A percentile compares a stretch with the other conserved stretches of the same genome.
Conservation (phyloP, 2,329 filamentous ascomycete species). For the Dothideomycetes sp. region DNA sequence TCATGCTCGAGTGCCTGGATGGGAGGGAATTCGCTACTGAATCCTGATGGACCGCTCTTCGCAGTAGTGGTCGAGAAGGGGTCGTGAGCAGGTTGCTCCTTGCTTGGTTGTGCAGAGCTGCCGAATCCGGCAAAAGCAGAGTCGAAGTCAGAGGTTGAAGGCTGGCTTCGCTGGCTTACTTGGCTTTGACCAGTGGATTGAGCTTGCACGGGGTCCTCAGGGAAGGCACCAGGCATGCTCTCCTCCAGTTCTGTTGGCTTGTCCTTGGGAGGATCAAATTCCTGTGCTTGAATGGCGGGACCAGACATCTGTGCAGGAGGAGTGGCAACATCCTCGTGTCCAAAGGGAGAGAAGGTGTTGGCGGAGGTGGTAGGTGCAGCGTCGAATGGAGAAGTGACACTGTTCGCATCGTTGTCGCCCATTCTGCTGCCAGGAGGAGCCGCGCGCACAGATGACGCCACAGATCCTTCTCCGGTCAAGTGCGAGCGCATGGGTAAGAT, state of each 20-base stretch:
- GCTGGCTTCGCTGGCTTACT: neutral
- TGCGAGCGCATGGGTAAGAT: conserved; percentile 61
- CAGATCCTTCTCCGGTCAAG: conserved; percentile 50
- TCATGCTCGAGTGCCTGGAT: conserved; percentile 78
- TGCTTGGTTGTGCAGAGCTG: conserved; percentile 19
- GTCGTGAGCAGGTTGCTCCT: conserved; percentile 20
- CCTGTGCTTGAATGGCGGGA: conserved; percentile 45
- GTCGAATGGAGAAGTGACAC: conserved; percentile 10
- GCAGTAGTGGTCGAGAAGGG: conserved; percentile 37
- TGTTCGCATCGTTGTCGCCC: conserved; percentile 12
- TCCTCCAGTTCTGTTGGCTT: conserved; percentile 36
- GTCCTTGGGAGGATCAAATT: conserved; percentile 14
- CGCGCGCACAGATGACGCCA: conserved; percentile 54
- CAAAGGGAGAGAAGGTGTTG: neutral
- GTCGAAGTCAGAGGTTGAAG: conserved; percentile 59
- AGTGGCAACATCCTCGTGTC: conserved; percentile 6
- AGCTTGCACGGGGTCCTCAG: conserved; percentile 31
- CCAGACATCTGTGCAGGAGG: conserved; percentile 58
- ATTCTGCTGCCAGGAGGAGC: conserved; percentile 26
- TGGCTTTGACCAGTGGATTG: conserved; percentile 7
- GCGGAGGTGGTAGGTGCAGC: neutral
- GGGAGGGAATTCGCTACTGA: conserved; percentile 68
- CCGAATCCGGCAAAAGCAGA: conserved; percentile 72
- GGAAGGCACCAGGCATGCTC: conserved; percentile 43
- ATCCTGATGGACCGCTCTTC: conserved; percentile 31